A percentile compares a stretch with the other conserved stretches of the same genome.
Evolutionary conservation across 2,329 filamentous ascomycete genomes (phyloP).

Genomic region (Raffaelea albimanens): DNA sequence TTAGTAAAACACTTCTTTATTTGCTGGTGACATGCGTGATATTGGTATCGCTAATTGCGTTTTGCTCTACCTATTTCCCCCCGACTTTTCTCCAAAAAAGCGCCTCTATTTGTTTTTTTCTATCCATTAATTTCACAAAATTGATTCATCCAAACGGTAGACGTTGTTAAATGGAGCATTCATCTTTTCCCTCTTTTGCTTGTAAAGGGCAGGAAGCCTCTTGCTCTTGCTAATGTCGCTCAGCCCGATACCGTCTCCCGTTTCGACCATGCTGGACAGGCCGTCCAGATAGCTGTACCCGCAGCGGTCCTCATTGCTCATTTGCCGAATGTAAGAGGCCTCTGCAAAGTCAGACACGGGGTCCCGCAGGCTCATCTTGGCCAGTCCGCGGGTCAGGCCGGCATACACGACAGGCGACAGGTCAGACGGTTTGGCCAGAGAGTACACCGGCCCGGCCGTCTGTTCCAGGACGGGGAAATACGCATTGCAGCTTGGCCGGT

Average conservation of each 20-base stretch:
- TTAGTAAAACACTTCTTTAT: too few relatives aligned
- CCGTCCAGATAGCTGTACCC: neutral
- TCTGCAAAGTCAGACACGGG: neutral
- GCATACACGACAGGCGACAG: conserved; percentile 4
- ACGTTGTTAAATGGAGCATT: neutral
- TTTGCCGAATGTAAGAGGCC: neutral
- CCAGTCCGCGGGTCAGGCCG: neutral
- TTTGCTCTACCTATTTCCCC: too few relatives aligned
- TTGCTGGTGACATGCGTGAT: too few relatives aligned
- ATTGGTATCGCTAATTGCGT: too few relatives aligned
- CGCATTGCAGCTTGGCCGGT: conserved; percentile 39
- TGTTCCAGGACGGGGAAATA: conserved; percentile 17
- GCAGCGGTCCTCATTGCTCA: neutral
- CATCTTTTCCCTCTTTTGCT: conserved; percentile 3
- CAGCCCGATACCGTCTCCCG: conserved; percentile 1
- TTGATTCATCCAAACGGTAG: conserved; percentile 2
- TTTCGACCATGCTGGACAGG: conserved; percentile 1
- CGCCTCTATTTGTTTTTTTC: too few relatives aligned
- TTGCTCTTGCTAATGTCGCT: conserved; percentile 5
- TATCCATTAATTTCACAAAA: too few relatives aligned
- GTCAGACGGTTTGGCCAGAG: conserved; percentile 3
- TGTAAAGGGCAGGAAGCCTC: conserved; percentile 1
- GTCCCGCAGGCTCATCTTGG: conserved; percentile 2
- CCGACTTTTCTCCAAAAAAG: too few relatives aligned
- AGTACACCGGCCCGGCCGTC: conserved; percentile 2